phyloP scores from a whole-genome alignment of 2,329 filamentous ascomycete species.

The Phaeosphaeriaceae sp. region DNA sequence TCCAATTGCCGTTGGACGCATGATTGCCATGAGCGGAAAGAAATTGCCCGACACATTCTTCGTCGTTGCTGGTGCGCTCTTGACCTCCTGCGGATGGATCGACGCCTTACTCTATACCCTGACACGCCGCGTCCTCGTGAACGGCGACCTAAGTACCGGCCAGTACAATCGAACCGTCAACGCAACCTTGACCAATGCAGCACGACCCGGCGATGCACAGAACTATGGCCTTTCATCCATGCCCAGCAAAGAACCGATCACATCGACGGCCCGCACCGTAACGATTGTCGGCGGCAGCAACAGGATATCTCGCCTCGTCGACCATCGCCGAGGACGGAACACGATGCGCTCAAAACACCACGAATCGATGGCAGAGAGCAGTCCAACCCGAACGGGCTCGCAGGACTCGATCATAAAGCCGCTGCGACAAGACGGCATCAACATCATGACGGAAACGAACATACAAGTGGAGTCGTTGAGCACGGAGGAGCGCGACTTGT shows the following conservation, averaged over 20 bases:
- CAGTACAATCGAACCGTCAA: conserved; percentile 31
- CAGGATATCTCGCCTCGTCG: conserved; percentile 37
- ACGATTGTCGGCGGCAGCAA: conserved; percentile 45
- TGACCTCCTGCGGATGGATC: conserved; percentile 57
- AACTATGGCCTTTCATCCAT: conserved; percentile 40
- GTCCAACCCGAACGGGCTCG: conserved; percentile 36
- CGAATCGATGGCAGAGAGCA: conserved; percentile 27
- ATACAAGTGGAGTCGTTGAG: conserved; percentile 39
- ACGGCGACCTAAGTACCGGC: conserved; percentile 37
- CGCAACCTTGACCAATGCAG: conserved; percentile 30
- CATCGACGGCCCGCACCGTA: conserved; percentile 35
- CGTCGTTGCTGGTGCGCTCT: conserved; percentile 65
- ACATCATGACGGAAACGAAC: conserved; percentile 43
- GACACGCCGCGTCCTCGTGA: conserved; percentile 50
- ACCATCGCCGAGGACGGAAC: conserved; percentile 31
- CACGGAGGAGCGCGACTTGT: conserved; percentile 8
- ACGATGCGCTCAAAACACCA: conserved; percentile 16
- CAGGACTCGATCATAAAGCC: conserved; percentile 45
- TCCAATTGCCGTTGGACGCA: conserved; percentile 62
- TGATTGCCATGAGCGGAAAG: conserved; percentile 47
- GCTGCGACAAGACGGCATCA: conserved; percentile 22
- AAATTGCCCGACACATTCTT: conserved; percentile 62
- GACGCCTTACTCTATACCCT: conserved; percentile 53
- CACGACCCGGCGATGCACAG: conserved; percentile 32
- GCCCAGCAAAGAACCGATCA: conserved; percentile 29